Evolutionary conservation across 148 eudicot genomes (phyloP).

Genomic region (Linanthus parryae): DNA sequence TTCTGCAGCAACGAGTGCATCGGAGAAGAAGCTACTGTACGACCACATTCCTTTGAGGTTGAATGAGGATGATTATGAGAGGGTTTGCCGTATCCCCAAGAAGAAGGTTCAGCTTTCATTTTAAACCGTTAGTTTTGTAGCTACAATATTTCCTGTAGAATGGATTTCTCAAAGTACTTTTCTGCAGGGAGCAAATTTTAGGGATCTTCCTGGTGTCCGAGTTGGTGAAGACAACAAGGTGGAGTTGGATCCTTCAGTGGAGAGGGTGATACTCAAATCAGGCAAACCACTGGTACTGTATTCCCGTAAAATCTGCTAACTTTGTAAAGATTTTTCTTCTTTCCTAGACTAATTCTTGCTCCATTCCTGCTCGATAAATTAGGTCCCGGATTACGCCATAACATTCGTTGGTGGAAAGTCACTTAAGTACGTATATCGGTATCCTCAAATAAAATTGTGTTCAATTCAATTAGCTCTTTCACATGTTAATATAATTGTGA

Average conservation of each 20-base stretch:
- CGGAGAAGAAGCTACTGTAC: constrained; percentile 8
- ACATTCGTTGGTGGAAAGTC: constrained; percentile 9
- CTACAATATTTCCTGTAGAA: background rate
- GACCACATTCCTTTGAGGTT: constrained; percentile 23
- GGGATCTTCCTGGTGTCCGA: constrained; percentile 14
- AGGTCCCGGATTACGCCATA: constrained; percentile 24
- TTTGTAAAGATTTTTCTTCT: background rate
- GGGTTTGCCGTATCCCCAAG: constrained; percentile 27
- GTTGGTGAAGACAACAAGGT: constrained; percentile 9
- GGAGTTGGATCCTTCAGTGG: constrained; percentile 12
- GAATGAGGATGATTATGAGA: constrained; percentile 26
- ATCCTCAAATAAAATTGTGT: background rate
- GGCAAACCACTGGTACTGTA: constrained; percentile 24
- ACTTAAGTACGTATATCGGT: constrained; percentile 10
- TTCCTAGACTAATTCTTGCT: background rate
- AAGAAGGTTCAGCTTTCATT: constrained; percentile 13
- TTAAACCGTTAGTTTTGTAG: background rate
- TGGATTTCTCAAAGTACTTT: background rate
- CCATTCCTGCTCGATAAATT: background rate
- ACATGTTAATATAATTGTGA: background rate
- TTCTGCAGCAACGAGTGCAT: background rate
- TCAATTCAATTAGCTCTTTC: background rate
- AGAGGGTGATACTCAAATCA: constrained; percentile 14
- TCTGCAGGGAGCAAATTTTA: constrained; percentile 24
- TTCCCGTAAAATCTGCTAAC: background rate